phyloP scores from a whole-genome alignment of 2,329 filamentous ascomycete species.

The Diplodia scrobiculata region DNA sequence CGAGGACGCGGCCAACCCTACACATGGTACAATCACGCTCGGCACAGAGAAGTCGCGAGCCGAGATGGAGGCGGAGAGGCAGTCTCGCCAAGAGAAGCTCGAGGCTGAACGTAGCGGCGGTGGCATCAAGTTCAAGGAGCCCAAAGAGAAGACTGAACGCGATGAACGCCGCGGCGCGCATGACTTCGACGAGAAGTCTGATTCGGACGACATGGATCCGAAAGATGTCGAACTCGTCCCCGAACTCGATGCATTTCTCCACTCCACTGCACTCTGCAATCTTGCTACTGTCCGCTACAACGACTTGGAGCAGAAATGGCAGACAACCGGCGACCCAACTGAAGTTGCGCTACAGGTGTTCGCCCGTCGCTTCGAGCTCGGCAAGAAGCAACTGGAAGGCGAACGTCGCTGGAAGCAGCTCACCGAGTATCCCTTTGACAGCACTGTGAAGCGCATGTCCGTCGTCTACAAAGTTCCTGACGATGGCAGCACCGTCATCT shows the following conservation, averaged over 20 bases:
- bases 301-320: constrained; percentile 45
- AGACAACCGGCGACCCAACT: constrained; percentile 44
- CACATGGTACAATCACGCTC: constrained; percentile 37
- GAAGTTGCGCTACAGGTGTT: constrained; percentile 47
- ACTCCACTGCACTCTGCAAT: constrained; percentile 50
- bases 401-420: constrained; percentile 39
- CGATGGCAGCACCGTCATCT: constrained; percentile 40
- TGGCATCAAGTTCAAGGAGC: constrained; percentile 35
- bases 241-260: constrained; percentile 40
- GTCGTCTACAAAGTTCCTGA: constrained; percentile 44
- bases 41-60: constrained; percentile 33
- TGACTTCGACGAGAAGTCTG: constrained; percentile 27
- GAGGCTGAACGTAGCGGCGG: constrained; percentile 36
- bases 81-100: constrained; percentile 31
- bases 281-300: constrained; percentile 54
- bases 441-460: constrained; percentile 47
- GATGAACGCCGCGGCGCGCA: constrained; percentile 31
- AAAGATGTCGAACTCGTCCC: constrained; percentile 37
- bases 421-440: constrained; percentile 47
- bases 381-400: constrained; percentile 38
- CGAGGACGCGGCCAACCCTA: constrained; percentile 40
- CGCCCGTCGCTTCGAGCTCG: constrained; percentile 44
- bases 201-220: constrained; percentile 30
- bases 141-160: constrained; percentile 36
- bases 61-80: constrained; percentile 37